Base-by-base conservation (phyloP, 2,329 filamentous ascomycete genomes). In the Hypoxylon sp. region DNA sequence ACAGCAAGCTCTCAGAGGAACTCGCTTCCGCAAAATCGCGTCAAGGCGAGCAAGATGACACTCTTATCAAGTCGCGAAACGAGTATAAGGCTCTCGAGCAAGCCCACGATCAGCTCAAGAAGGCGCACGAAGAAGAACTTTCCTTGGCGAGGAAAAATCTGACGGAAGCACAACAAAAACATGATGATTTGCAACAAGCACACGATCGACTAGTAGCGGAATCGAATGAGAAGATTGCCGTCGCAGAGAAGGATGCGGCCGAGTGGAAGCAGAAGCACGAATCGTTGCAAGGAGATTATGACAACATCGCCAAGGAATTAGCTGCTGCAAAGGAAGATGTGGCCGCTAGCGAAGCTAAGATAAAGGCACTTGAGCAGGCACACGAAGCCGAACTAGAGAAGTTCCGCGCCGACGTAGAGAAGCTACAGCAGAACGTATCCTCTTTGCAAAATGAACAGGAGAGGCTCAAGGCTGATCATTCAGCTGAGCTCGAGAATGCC, bases 51-150 rank as follows among this genome's bases (percentile, higher is more conserved):
- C 70, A 76, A 52, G 72, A 72, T 31, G 68, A 65, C 4, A 64
- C 67, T 2, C 59, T 75, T 17, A 51, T 71, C 51, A 68, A 72
- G 26, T 71, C 69, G 6, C 68, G 71, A 48, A 66, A 47, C 26
- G 67, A 75, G 6, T 65, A 72, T 55, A 61, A 66, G 47, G 46
- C 56, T n/a, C 61, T 72, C 58, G 56, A 70, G 52, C 54, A 69
- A 51, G 58, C 62, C 3, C 68, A 73, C 26, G 70, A 73, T 22
- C 63, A 71, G n/a, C 69, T 73, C 3, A 77, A 78, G 73, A 77
- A 73, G 50, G 72, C 79, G 48, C 76, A 80, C 13, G 77, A 78
- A 19, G 73, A 74, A 19, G 76, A 79, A 52, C 68, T 80, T 19
- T 72, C 73, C 5, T 71, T 77, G 19, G 71, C 79, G 10, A 76